Evolutionary conservation across 768 basidiomycete species (phyloP).

Genomic region (Hericium rajendrae): DNA sequence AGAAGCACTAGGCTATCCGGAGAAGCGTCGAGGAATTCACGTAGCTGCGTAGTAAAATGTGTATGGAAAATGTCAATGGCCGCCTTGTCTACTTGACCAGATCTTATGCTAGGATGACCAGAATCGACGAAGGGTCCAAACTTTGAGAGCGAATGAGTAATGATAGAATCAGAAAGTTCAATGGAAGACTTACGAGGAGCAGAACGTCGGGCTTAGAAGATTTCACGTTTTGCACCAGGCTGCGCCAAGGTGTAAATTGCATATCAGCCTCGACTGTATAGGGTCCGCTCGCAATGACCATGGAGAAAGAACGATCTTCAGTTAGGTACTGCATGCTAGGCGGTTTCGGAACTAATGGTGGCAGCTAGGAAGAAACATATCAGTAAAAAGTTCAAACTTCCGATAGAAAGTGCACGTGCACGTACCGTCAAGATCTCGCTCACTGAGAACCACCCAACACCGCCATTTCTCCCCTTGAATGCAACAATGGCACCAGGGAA

Average conservation of each 20-base stretch:
- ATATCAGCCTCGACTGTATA: constrained; percentile 77
- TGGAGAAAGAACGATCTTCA: constrained; percentile 38
- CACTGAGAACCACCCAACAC: constrained; percentile 79
- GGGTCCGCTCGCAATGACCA: constrained; percentile 78
- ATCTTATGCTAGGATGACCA: constrained; percentile 60
- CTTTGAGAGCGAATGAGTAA: constrained; percentile 29
- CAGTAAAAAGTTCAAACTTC: neutral
- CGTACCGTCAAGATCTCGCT: constrained; percentile 75
- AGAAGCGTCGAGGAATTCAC: constrained; percentile 44
- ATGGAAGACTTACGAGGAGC: constrained; percentile 50
- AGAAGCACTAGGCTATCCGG: constrained; percentile 68
- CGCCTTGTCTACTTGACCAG: constrained; percentile 60
- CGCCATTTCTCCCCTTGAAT: constrained; percentile 82
- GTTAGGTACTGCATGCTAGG: constrained; percentile 30
- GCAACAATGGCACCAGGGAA: constrained; percentile 88
- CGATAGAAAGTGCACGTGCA: constrained; percentile 20
- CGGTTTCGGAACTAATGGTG: constrained; percentile 37
- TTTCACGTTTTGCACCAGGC: constrained; percentile 53
- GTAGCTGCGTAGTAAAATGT: constrained; percentile 50
- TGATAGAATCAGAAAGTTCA: neutral
- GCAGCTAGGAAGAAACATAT: constrained; percentile 36
- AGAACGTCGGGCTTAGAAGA: constrained; percentile 62
- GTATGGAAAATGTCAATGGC: constrained; percentile 60
- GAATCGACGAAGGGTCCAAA: constrained; percentile 88
- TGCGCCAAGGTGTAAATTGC: constrained; percentile 59